These are phyloP conservation scores for Melastoma candidum DNA, from an alignment of 441 rosid genomes.

Conservation along the genomic window DNA sequence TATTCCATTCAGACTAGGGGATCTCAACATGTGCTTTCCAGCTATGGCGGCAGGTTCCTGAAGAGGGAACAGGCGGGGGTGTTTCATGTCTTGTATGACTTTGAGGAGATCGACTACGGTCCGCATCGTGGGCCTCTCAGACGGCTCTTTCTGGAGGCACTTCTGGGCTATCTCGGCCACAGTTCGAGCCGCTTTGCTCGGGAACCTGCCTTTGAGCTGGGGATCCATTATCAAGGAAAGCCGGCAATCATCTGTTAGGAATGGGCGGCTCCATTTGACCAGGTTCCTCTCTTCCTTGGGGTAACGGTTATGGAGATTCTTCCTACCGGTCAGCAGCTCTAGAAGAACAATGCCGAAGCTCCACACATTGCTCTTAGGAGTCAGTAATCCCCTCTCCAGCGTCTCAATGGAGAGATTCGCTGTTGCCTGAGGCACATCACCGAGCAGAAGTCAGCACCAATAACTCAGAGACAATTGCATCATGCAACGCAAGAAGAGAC, in stretches of 20 bases:
- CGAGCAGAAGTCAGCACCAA: neutral
- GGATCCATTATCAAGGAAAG: slow-evolving; percentile 92
- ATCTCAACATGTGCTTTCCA: slow-evolving; percentile 77
- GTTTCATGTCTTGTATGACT: slow-evolving; percentile 80
- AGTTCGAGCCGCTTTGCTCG: slow-evolving; percentile 69
- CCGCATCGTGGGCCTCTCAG: slow-evolving; percentile 92
- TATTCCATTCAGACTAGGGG: slow-evolving; percentile 83
- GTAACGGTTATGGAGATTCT: slow-evolving; percentile 65
- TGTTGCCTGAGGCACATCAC: slow-evolving; percentile 38
- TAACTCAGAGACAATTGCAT: neutral
- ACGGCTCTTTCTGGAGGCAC: slow-evolving; percentile 86
- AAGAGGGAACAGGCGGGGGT: slow-evolving; percentile 64
- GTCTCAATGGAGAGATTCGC: slow-evolving; percentile 92
- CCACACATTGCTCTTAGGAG: slow-evolving; percentile 98
- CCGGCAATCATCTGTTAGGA: slow-evolving; percentile 72
- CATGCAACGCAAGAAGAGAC: slow-evolving; percentile 10
- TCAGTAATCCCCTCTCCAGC: slow-evolving; percentile 73
- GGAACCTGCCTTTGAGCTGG: slow-evolving; percentile 82
- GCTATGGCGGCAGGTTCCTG: slow-evolving; percentile 62
- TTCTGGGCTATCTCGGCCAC: slow-evolving; percentile 77
- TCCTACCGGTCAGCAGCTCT: slow-evolving; percentile 88
- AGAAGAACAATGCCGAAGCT: slow-evolving; percentile 90
- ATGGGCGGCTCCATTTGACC: slow-evolving; percentile 93
- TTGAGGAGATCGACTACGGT: slow-evolving; percentile 64
- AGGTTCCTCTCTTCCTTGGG: slow-evolving; percentile 88